Evolutionary conservation across 2,329 filamentous ascomycete species (phyloP), one percentile per base, ranked within the genome.

Genomic region (Diaporthe aspalathi): DNA sequence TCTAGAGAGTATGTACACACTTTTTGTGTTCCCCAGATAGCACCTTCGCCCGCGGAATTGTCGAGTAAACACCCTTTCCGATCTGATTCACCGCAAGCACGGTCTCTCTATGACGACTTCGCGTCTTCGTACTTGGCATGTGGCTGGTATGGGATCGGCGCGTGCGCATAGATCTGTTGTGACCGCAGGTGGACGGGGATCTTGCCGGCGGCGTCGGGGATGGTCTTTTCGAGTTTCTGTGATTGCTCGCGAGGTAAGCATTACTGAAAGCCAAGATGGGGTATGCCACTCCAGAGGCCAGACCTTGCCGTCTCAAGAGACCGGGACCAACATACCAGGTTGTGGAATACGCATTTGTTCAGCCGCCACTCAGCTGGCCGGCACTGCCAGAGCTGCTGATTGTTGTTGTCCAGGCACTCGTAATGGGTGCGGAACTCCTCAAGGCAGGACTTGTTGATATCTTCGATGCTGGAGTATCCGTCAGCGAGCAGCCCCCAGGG

Each of bases 311-410:
- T 29, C 24, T 11, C 3, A n/a, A 38, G 7, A n/a, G 14, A 45
- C 35, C 0, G 4, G 43, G n/a, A 45, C 12, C 12, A 66, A 87
- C 93, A 74, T 87, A 99, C 96, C 86, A 99, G 84, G 82, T 98
- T 98, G 76, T 98, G 92, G 80, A 93, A 98, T 62, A 98, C 95
- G 83, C 96, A 99, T 85, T 92, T 92, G 88, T 98, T 99, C 78
- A 99, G 86, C 80, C 91, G 91, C 89, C 94, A 92, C 87, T 99
- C 96, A 74, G 89, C 87, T 79, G 91, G 91, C 78, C 96, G 90
- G 86, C 96, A 99, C 80, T 98, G 94, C 93, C 94, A 99, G 72
- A 98, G 86, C 84, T 97, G 94, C 80, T 99, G 96, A 87, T 99
- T 99, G 86, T 97, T 95, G 85, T 97, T 92, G 80, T 99, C 96